Base-by-base conservation (phyloP, 768 basidiomycete species). In the Tricholoma matsutake region DNA sequence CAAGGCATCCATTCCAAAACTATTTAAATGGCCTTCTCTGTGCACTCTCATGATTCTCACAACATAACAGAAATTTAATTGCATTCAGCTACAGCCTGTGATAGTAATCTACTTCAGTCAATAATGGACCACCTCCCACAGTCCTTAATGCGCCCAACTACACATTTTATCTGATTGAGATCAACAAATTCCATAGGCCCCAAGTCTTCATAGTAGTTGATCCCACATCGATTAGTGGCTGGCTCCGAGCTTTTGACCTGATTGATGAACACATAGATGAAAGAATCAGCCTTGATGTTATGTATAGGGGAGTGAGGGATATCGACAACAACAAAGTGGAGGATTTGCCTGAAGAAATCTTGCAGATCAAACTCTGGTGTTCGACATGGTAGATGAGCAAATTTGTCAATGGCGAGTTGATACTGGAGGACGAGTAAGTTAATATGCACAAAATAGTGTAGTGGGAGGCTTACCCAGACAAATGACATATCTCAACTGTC, bases 401-500 rank as follows among this genome's bases (percentile, higher is more conserved):
- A 60, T 29, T 41, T 59, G 62, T 78, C 76, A 16, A 76, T 63
- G 31, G 68, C 58, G 10, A 71, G 43, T 41, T 75, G 69, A 62
- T 77, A 77, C 76, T 77, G n/a, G n/a, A 51, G 57, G 39, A 20
- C 29, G 32, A 51, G 20, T 31, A 53, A 58, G 39, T 2, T 20
- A 45, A 45, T 20, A 20, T 8, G 18, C 20, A 45, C 6, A 7
- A 45, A 11, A 45, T 20, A 45, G n/a, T 20, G 18, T 10, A 45
- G n/a, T 20, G 37, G 11, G 13, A 47, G 16, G 65, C 73, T 13
- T 66, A 78, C 76, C 41, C 69, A 57, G 16, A 78, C 68, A 69
- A 64, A 77, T 22, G 70, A 61, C 25, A 73, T 69, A 66, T 77
- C 75, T 5, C 71, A 59, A 6, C 47, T 29, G 53, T 74, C 72